These are phyloP conservation scores for Aspergillus ochraceoroseus DNA, from an alignment of 2,329 filamentous ascomycete species.

Conservation along the genomic window DNA sequence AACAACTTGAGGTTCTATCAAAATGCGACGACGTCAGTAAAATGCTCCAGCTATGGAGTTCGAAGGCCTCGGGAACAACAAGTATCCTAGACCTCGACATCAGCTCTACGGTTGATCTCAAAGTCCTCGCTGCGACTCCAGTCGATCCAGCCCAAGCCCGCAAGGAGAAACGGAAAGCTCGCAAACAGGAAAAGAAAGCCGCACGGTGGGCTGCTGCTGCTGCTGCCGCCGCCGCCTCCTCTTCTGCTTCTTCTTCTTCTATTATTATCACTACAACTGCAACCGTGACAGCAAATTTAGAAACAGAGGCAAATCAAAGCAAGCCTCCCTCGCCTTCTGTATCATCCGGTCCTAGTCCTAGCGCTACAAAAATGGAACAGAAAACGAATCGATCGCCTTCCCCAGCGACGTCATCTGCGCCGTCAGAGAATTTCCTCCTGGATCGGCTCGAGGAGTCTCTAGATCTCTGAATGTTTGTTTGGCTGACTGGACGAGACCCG, in stretches of 20 bases:
- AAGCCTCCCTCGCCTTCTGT: background rate
- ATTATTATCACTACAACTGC: background rate
- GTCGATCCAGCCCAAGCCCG: constrained; percentile 14
- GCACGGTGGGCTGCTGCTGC: constrained; percentile 4
- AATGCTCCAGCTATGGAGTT: constrained; percentile 37
- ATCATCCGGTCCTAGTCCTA: background rate
- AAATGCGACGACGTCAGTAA: constrained; percentile 48
- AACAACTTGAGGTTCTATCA: constrained; percentile 50
- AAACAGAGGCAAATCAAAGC: background rate
- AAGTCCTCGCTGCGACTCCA: background rate
- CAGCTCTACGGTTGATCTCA: background rate
- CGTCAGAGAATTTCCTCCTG: constrained; percentile 24
- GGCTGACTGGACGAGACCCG: no score
- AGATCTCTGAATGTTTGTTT: background rate
- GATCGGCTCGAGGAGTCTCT: constrained; percentile 27
- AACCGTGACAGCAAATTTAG: background rate
- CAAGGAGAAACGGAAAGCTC: constrained; percentile 21
- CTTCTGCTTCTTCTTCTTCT: background rate
- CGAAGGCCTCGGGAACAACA: constrained; percentile 2
- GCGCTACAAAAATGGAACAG: background rate
- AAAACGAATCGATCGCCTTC: constrained; percentile 18
- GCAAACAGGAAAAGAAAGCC: constrained; percentile 23
- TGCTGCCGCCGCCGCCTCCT: background rate
- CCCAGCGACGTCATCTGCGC: constrained; percentile 17
- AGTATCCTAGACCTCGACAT: constrained; percentile 25